These are phyloP conservation scores for Aspergillus ruber DNA, from an alignment of 2,329 filamentous ascomycete genomes.

Conservation along the genomic window DNA sequence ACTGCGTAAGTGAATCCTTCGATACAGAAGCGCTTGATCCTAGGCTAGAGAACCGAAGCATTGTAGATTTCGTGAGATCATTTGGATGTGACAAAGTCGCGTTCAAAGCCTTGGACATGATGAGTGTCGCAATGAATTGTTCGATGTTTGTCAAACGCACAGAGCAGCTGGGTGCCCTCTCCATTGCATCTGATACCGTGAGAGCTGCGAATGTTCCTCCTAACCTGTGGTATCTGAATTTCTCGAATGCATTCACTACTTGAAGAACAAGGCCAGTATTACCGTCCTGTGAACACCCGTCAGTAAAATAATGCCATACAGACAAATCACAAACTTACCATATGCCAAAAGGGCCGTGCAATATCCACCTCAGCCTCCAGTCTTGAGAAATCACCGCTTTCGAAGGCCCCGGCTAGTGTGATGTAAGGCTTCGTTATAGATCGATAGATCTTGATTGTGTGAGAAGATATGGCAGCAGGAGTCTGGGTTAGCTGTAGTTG, in stretches of 20 bases:
- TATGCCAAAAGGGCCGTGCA: conserved; percentile 55
- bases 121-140: conserved; percentile 38
- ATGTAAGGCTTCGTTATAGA: conserved; percentile 63
- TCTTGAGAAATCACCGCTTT: conserved; percentile 50
- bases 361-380: conserved; percentile 60
- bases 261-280: conserved; percentile 66
- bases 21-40: conserved; percentile 26
- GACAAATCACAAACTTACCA: conserved; percentile 34
- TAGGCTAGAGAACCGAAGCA: conserved; percentile 48
- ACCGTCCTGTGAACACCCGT: conserved; percentile 48
- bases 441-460: conserved; percentile 52
- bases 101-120: conserved; percentile 45
- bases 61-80: conserved; percentile 33
- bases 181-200: conserved; percentile 45
- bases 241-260: conserved; percentile 64
- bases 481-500: conserved; percentile 38
- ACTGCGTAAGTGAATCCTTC: conserved; percentile 29
- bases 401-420: conserved; percentile 63
- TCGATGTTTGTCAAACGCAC: conserved; percentile 23
- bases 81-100: conserved; percentile 44
- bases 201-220: conserved; percentile 64
- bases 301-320: neutral
- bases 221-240: conserved; percentile 68
- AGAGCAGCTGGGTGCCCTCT: conserved; percentile 24
- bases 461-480: conserved; percentile 51